Conservation (phyloP, 208 protist species). For the Leishmania aethiopica region DNA sequence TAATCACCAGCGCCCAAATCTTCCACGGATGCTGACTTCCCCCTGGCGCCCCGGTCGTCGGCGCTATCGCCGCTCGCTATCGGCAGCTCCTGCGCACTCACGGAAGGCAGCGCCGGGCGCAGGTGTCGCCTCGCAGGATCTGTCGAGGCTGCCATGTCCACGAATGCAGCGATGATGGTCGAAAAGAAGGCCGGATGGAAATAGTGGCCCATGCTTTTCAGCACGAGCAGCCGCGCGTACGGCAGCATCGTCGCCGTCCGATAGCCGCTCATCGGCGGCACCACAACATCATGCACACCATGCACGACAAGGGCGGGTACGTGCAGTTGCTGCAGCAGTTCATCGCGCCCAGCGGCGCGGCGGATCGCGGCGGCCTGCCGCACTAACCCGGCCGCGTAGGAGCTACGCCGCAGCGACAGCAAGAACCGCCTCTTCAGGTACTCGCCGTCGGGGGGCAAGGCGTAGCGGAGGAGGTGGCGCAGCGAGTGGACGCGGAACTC, state of each 20-base stretch:
- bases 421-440: slow-evolving; percentile 69
- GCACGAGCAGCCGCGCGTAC: slow-evolving; percentile 54
- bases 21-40: neutral
- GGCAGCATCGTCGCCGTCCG: slow-evolving; percentile 70
- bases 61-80: neutral
- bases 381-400: slow-evolving; percentile 61
- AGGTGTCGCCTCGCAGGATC: slow-evolving; percentile 10
- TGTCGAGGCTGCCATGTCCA: slow-evolving; percentile 38
- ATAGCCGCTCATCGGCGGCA: slow-evolving; percentile 71
- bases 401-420: slow-evolving; percentile 59
- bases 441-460: slow-evolving; percentile 55
- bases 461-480: slow-evolving; percentile 45
- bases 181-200: slow-evolving; percentile 79
- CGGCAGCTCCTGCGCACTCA: neutral
- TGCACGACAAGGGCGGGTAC: slow-evolving; percentile 76
- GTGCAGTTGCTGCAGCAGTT: slow-evolving; percentile 35
- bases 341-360: slow-evolving; percentile 52
- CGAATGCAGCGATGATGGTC: slow-evolving; percentile 50
- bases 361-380: slow-evolving; percentile 74
- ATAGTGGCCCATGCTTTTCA: slow-evolving; percentile 86
- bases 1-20: neutral
- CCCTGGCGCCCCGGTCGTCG: neutral
- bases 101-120: slow-evolving; percentile 10
- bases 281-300: slow-evolving; percentile 72
- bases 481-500: slow-evolving; percentile 67